A percentile compares a stretch with the other conserved stretches of the same genome.
Evolutionary conservation across 2,329 filamentous ascomycete species (phyloP).

Genomic region (Myriosclerotinia duriaeana): DNA sequence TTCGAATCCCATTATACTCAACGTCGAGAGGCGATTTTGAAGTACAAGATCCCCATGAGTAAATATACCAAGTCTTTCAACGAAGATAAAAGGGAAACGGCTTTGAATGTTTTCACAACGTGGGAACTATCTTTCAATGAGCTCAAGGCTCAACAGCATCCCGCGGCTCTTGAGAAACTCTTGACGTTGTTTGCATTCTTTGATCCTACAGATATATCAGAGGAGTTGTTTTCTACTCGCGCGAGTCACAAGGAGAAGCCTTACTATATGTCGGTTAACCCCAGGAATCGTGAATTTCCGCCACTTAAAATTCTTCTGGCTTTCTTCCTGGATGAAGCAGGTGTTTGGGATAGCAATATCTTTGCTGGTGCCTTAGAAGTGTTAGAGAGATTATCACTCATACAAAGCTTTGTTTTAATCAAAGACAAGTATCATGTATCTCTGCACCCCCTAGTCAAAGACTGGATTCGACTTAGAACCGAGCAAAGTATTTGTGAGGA

Average conservation of each 20-base stretch:
- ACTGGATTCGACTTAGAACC: slow-evolving; percentile 20
- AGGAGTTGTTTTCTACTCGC: slow-evolving; percentile 26
- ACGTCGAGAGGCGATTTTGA: slow-evolving; percentile 24
- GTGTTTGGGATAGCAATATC: slow-evolving; percentile 28
- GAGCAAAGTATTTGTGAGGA: background rate
- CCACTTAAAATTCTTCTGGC: background rate
- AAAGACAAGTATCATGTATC: slow-evolving; percentile 4
- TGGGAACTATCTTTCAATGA: slow-evolving; percentile 34
- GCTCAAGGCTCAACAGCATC: slow-evolving; percentile 23
- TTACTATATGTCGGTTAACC: rapidly evolving
- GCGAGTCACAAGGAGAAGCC: no score
- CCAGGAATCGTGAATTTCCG: background rate
- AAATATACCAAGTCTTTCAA: slow-evolving; percentile 23
- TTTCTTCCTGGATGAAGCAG: slow-evolving; percentile 4
- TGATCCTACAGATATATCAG: slow-evolving; percentile 28
- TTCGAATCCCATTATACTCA: slow-evolving; percentile 28
- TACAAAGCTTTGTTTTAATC: slow-evolving; percentile 25
- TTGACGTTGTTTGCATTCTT: slow-evolving; percentile 32
- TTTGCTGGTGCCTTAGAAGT: slow-evolving; percentile 27
- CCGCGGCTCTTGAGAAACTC: slow-evolving; percentile 23
- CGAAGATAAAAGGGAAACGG: slow-evolving; percentile 18
- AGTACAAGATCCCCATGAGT: slow-evolving; percentile 24
- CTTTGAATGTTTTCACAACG: slow-evolving; percentile 28
- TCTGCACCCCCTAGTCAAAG: slow-evolving; percentile 23
- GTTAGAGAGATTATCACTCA: slow-evolving; percentile 28